Base-by-base conservation (phyloP, 805 yeast genomes). In the Hanseniaspora hatyaiensis region DNA sequence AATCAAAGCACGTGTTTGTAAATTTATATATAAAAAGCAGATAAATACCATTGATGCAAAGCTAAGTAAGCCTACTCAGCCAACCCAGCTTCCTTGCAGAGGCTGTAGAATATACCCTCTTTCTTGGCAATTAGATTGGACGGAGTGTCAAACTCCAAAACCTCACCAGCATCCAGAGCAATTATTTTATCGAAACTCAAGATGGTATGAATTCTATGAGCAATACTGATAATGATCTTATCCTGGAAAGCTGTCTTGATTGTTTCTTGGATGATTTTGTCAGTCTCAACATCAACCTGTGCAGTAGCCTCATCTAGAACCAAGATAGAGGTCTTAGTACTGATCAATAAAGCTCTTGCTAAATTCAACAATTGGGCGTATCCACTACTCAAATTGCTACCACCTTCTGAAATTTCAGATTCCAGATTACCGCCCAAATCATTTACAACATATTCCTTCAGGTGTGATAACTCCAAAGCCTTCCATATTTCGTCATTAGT, bases 271-370 rank as follows among this genome's bases (percentile, higher is more conserved):
- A 83, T 71, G 48, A 82, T 73, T 52, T 76, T 67, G 63, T 83
- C 94, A 2, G 94, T 83, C 59, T 82, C 85, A 31, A 82, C 88
- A 64, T 83, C 94, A 44, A 83, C 92, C 5, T 89, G 87, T 4
- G 94, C 92, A 2, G 94, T 83, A 11, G 94, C 94, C 64, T 83
- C 94, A 63, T 83, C 94, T 57, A 83, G 65, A 8, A 83, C 78
- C 52, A 83, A 68, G 34, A 83, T 73, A 12, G 49, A 45, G 2
- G 49, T 45, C 51, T 77, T 75, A 6, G 77, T 68, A 32, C 76
- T 72, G 52, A 77, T 78, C 53, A 81, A 69, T 51, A 83, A 66
- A 1, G 88, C 92, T 59, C 94, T 69, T 0, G 89, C 87, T 45
- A 83, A 69, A 66, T 94, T 83, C 79, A 83, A 73, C 55, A 82